Conservation (phyloP, 2,329 filamentous ascomycete genomes). For the Gremmenia infestans region DNA sequence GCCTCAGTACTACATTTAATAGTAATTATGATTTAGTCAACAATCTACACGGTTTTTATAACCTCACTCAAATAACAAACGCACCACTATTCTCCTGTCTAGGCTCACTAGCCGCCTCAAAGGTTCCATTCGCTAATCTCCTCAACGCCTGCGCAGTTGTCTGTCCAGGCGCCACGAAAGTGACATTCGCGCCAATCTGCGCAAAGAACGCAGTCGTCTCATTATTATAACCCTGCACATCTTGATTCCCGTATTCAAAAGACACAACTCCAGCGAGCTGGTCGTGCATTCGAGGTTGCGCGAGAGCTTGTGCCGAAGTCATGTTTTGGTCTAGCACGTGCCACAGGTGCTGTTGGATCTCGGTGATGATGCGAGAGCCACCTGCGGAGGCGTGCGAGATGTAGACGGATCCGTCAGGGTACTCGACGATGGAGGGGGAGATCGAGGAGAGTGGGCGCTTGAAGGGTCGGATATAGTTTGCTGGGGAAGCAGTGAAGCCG, state of each 20-base stretch:
- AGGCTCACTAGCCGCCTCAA: conserved; percentile 73
- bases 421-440: conserved; percentile 58
- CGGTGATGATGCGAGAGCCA: conserved; percentile 59
- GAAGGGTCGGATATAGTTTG: conserved; percentile 61
- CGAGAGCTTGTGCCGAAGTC: conserved; percentile 49
- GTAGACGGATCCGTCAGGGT: conserved; percentile 51
- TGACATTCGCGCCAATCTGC: conserved; percentile 53
- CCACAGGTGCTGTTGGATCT: conserved; percentile 60
- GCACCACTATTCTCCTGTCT: conserved; percentile 68
- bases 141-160: conserved; percentile 62
- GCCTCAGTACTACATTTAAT: background rate
- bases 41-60: background rate
- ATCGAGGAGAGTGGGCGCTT: conserved; percentile 64
- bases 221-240: conserved; percentile 47
- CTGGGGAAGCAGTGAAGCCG: conserved; percentile 56
- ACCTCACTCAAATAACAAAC: conserved; percentile 43
- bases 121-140: conserved; percentile 57
- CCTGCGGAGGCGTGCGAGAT: conserved; percentile 59
- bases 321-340: conserved; percentile 54
- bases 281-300: conserved; percentile 57
- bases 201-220: conserved; percentile 54
- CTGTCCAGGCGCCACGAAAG: conserved; percentile 49
- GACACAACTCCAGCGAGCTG: conserved; percentile 53
- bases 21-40: background rate
- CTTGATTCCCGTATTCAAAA: conserved; percentile 50